Conservation (phyloP, 176 grass and related monocot genomes). For the Carex littledalei region DNA sequence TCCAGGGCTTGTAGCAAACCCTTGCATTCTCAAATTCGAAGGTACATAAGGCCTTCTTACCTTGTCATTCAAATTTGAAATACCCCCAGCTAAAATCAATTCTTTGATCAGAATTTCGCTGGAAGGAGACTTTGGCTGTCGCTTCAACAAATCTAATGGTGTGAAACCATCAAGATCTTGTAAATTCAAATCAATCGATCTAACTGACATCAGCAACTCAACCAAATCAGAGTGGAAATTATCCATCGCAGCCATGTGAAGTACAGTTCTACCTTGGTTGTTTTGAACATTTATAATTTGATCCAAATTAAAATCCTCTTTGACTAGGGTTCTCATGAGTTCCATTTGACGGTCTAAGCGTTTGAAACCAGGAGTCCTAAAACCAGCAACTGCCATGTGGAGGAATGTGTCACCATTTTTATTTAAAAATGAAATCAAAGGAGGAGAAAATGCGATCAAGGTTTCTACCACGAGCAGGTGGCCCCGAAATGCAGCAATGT, state of each 20-base stretch:
- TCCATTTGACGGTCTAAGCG: conserved; percentile 79
- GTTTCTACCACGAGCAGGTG: conserved; percentile 54
- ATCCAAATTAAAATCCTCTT: conserved; percentile 29
- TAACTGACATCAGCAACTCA: conserved; percentile 54
- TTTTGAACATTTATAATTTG: conserved; percentile 76
- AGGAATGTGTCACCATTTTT: conserved; percentile 76
- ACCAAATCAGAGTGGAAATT: conserved; percentile 65
- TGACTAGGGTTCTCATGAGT: conserved; percentile 58
- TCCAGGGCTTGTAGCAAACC: conserved; percentile 56
- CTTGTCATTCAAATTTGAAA: conserved; percentile 52
- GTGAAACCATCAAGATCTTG: conserved; percentile 67
- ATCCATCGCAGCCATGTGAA: conserved; percentile 79
- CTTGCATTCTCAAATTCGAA: conserved; percentile 72
- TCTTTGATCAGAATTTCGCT: conserved; percentile 76
- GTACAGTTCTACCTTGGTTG: conserved; percentile 56
- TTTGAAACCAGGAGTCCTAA: conserved; percentile 76
- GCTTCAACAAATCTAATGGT: conserved; percentile 55
- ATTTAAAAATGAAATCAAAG: conserved; percentile 41
- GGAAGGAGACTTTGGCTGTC: conserved; percentile 57
- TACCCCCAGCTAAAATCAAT: conserved; percentile 67
- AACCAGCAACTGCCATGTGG: conserved; percentile 81
- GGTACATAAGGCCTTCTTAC: conserved; percentile 42
- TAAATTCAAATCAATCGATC: conserved; percentile 58
- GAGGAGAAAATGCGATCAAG: conserved; percentile 49
- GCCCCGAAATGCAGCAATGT: conserved; percentile 80